A percentile compares a stretch with the other conserved stretches of the same genome.
phyloP scores from a whole-genome alignment of 75 land plant genomes.

The Adiantum capillusveneris region DNA sequence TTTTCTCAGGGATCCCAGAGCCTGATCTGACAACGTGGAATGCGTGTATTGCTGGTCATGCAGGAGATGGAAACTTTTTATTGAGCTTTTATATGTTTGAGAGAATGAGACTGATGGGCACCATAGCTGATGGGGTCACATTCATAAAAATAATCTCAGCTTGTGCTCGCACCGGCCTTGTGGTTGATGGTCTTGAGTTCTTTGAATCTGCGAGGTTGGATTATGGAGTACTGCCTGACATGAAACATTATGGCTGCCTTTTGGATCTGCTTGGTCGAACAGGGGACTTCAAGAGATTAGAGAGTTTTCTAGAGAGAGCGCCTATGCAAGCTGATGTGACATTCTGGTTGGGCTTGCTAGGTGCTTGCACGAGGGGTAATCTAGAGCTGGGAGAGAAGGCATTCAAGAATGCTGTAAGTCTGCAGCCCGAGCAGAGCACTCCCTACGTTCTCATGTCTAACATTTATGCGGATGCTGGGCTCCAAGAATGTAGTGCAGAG shows the following conservation, averaged over 20 bases:
- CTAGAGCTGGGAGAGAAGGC: constrained; percentile 16
- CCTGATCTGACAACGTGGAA: constrained; percentile 27
- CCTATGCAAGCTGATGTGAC: constrained; percentile 11
- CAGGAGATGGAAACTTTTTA: constrained; percentile 4
- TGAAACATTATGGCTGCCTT: constrained; percentile 16
- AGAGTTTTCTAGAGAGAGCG: constrained; percentile 7
- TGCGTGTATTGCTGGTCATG: constrained; percentile 12
- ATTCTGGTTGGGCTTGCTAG: constrained; percentile 12
- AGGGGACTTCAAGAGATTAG: constrained; percentile 13
- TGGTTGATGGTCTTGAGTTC: constrained; percentile 10
- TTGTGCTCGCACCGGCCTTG: constrained; percentile 8
- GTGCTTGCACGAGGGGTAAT: constrained; percentile 9
- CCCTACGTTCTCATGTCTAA: constrained; percentile 20
- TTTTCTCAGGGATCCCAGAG: constrained; percentile 4
- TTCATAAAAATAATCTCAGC: constrained; percentile 13
- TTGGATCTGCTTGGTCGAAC: constrained; percentile 22
- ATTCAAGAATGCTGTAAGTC: constrained; percentile 5
- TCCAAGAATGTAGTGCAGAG: constrained; percentile 2
- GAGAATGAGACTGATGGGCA: constrained; percentile 7
- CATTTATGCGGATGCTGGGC: constrained; percentile 17
- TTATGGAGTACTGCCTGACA: constrained; percentile 1
- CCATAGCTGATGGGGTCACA: constrained; percentile 12
- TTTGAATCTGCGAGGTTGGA: constrained; percentile 8
- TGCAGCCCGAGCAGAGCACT: constrained; percentile 2
- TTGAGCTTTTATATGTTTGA: constrained; percentile 4